Percentiles rank a stretch among this genome's conserved stretches.
Conservation (phyloP, 2,329 filamentous ascomycete genomes). For the Chalara sp. region DNA sequence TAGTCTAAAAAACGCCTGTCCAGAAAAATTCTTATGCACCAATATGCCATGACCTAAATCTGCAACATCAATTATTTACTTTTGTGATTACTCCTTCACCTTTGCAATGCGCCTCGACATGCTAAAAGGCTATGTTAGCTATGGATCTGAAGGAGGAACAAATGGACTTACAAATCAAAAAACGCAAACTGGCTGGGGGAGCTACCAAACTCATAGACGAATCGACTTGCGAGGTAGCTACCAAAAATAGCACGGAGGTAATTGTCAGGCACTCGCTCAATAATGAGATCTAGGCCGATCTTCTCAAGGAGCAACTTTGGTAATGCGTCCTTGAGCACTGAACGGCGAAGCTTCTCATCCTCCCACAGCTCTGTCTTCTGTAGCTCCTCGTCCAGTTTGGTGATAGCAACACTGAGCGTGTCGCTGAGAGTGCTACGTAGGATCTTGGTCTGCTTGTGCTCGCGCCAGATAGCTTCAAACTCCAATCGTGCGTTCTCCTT, state of each 20-base stretch:
- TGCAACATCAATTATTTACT: not conserved
- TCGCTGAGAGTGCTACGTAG: slow-evolving; percentile 85
- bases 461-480: slow-evolving; percentile 97
- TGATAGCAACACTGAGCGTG: slow-evolving; percentile 85
- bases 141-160: not conserved
- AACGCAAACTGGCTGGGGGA: slow-evolving; percentile 94
- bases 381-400: slow-evolving; percentile 91
- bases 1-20: not conserved
- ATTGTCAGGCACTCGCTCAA: slow-evolving; percentile 76
- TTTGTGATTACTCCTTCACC: slow-evolving; percentile 23
- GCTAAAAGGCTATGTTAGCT: slow-evolving; percentile 32
- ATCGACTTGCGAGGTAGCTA: slow-evolving; percentile 88
- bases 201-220: slow-evolving; percentile 93
- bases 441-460: slow-evolving; percentile 75
- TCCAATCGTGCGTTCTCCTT: slow-evolving; percentile 86
- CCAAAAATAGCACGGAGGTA: slow-evolving; percentile 96
- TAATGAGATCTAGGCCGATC: slow-evolving; percentile 84
- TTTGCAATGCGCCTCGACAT: slow-evolving; percentile 60
- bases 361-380: slow-evolving; percentile 91
- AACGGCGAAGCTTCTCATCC: slow-evolving; percentile 68
- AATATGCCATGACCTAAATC: not conserved
- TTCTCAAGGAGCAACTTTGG: slow-evolving; percentile 78
- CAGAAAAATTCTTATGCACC: not conserved
- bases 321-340: slow-evolving; percentile 77
- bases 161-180: slow-evolving; percentile 80